These are phyloP conservation scores for Crepidotus sp. DNA, from an alignment of 1,284 basidiomycete species.

Conservation along the genomic window DNA sequence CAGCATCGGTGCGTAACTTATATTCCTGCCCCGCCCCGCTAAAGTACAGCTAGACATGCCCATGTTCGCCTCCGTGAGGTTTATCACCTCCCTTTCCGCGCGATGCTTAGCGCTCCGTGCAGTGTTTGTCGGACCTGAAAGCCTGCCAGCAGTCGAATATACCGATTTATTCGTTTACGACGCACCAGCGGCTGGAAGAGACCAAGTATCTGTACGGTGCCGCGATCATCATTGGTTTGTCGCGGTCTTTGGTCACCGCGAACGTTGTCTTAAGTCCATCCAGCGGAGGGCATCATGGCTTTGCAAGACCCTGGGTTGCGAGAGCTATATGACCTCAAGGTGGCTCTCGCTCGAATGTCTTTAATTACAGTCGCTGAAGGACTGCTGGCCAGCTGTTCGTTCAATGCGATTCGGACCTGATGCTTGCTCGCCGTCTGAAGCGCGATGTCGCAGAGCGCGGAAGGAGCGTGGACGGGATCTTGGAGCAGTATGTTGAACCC, in stretches of 20 bases:
- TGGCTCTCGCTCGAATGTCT: slow-evolving; percentile 25
- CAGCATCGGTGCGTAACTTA: too few species aligned
- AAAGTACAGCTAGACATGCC: too few species aligned
- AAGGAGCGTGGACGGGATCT: slow-evolving; percentile 75
- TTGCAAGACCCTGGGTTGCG: slow-evolving; percentile 75
- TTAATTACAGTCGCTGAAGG: not conserved
- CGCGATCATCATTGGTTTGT: slow-evolving; percentile 72
- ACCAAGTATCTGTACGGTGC: slow-evolving; percentile 93
- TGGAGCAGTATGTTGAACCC: slow-evolving; percentile 67
- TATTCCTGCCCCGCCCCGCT: too few species aligned
- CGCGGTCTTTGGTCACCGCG: not conserved
- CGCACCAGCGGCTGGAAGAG: slow-evolving; percentile 83
- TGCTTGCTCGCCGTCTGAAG: slow-evolving; percentile 89
- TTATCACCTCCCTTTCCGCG: slow-evolving; percentile 1
- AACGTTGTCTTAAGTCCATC: not conserved
- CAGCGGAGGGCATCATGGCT: slow-evolving; percentile 84
- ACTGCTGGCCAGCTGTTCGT: slow-evolving; percentile 53
- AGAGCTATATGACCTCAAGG: slow-evolving; percentile 87
- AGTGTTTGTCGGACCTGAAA: slow-evolving; percentile 85
- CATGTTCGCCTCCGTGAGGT: slow-evolving; percentile 68
- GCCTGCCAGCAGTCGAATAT: slow-evolving; percentile 76
- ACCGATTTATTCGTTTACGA: slow-evolving; percentile 88
- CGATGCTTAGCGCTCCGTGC: slow-evolving; percentile 1
- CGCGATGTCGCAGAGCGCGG: slow-evolving; percentile 87
- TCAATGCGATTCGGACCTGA: slow-evolving; percentile 91